Evolutionary conservation across 2,329 filamentous ascomycete species (phyloP), one percentile per base, ranked within the genome.

Genomic region (Colletotrichum abscissum): DNA sequence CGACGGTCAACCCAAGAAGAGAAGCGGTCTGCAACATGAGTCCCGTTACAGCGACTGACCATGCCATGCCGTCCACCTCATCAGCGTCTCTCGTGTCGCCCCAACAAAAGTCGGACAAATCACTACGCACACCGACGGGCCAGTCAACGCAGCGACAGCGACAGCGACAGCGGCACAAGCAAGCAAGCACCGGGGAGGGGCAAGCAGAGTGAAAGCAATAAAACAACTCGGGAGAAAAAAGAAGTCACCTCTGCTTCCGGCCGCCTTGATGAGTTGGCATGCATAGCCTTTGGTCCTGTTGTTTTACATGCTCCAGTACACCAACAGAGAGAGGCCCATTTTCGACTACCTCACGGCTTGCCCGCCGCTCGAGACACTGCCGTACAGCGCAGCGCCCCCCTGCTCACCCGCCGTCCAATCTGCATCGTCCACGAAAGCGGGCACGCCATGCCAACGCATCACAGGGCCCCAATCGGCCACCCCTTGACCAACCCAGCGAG

Each of bases 401-500:
- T 62, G 64, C 66, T 69, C 72, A 28, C 46, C 63, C 55, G 19
- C 62, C 57, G 63, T 70, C 75, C 75, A 76, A 76, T 76, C 69
- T 73, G 65, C 75, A 52, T 63, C 70, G 73, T 74, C 73, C 75
- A 76, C 75, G 75, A 76, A 58, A 65, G 73, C 63, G 66, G 67
- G 65, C 69, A 71, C 65, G 67, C 63, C 69, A 71, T 76, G 74
- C 69, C 74, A 76, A 71, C 74, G 35, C 74, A 76, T 73, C 74
- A 69, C 70, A 70, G 63, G 73, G 69, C 58, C 73, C 74, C 28
- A 75, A 75, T 70, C 63, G 67, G 64, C 46, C 72, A 33, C 33
- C 55, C 58, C 69, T 63, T 12, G 60, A 57, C 63, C 57, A 55
- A 38, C 68, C 63, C 69, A 72, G 60, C 63, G 63, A 67, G 42